These are phyloP conservation scores for Podila minutissima DNA, from an alignment of 192 early-diverging fungal genomes.

Conservation along the genomic window DNA sequence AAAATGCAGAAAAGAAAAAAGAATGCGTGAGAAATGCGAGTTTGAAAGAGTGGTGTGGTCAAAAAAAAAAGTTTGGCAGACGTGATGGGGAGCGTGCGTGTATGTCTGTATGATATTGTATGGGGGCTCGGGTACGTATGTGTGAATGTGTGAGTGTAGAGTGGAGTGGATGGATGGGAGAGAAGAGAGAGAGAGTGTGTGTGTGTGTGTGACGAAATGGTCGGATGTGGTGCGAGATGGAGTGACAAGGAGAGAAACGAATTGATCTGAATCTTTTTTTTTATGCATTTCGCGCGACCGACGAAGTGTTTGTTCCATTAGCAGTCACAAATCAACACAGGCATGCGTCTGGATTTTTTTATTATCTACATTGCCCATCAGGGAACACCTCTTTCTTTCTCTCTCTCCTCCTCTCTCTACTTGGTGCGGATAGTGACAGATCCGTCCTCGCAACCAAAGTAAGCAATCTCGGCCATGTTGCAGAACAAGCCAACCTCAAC, in stretches of 20 bases:
- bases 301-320: background rate
- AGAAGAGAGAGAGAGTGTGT: background rate
- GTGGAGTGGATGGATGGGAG: background rate
- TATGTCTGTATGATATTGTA: background rate
- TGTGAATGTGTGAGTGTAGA: background rate
- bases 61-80: background rate
- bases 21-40: background rate
- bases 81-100: background rate
- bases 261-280: conserved; percentile 1
- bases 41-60: background rate
- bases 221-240: background rate
- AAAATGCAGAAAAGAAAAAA: conserved; percentile 3
- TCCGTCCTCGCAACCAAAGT: conserved; percentile 87
- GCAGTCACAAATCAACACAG: too few relatives aligned
- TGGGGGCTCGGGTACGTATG: background rate
- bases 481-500: conserved; percentile 95
- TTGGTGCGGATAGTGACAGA: conserved; percentile 58
- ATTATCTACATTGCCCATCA: background rate
- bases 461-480: conserved; percentile 83
- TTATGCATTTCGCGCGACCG: background rate
- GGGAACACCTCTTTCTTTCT: too few relatives aligned
- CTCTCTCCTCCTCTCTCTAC: conserved; percentile 4
- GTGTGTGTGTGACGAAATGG: background rate
- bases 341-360: too few relatives aligned
- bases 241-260: background rate